Base-by-base conservation (phyloP, 1,139 yeast species). In the Hemisphaericaspora xylofermentans region DNA sequence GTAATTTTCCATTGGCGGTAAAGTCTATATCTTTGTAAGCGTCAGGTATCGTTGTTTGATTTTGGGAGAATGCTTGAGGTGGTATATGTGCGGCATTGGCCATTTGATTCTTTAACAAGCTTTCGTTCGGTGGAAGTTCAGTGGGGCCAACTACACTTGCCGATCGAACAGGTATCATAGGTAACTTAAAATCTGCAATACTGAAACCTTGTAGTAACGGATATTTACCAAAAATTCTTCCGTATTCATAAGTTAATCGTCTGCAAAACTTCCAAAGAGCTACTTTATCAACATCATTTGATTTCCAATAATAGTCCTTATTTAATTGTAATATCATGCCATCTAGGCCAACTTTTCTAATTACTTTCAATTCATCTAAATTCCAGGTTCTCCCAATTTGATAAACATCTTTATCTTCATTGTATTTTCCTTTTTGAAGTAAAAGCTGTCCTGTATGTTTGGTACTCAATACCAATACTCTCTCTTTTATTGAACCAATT, bases 351-450 rank as follows among this genome's bases (percentile, higher is more conserved):
- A 69, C 68, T 43, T 78, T 72, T 35, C 81, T 80, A 5, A 91
- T 64, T 29, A 63, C 63, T 12, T 71, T 64, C 49, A 93, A 67
- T 50, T 88, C 95, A 45, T 80, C 88, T 55, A 93, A 66, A 48
- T 82, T 84, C 98, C 98, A 93, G 4, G 95, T 84, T 55, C 96
- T 77, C 30, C 98, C 98, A 41, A 93, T 87, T 61, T 91, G 98
- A 55, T 86, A 82, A 3, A 82, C 63, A 2, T 86, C 57, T 43
- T 70, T 88, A 45, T 82, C 82, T 9, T 79, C 72, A 53, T 85
- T 86, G 58, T 78, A 88, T 52, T 95, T 82, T 1, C 95, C 96
- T 63, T 93, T 93, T 57, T 89, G 96, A 21, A 93, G 57, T 43
- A 84, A 73, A 33, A 88, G 83, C 19, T 86, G 68, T 2, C 95